Evolutionary conservation across 2,329 filamentous ascomycete species (phyloP).

Genomic region (Ilyonectria mors-panacis): DNA sequence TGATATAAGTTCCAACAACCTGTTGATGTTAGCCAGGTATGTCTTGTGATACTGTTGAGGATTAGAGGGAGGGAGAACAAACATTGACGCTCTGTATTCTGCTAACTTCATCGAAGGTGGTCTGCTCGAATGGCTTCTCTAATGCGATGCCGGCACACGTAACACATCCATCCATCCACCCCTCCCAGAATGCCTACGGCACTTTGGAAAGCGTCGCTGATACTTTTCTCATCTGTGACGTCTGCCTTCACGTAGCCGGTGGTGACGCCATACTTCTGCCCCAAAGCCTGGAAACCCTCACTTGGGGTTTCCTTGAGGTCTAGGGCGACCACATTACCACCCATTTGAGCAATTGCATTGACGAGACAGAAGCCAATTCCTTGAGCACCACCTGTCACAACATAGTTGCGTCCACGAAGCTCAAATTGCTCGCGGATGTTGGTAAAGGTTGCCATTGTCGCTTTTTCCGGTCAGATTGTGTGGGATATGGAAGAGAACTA

Average conservation of each 20-base stretch:
- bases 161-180: conserved; percentile 49
- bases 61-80: conserved; percentile 21
- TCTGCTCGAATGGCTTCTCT: conserved; percentile 61
- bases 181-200: conserved; percentile 44
- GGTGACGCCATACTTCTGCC: conserved; percentile 41
- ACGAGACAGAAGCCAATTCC: conserved; percentile 58
- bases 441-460: not conserved
- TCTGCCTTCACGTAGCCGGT: conserved; percentile 52
- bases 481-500: no score
- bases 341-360: conserved; percentile 57
- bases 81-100: conserved; percentile 60
- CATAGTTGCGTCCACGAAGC: conserved; percentile 53
- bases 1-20: conserved; percentile 60
- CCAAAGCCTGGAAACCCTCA: conserved; percentile 47
- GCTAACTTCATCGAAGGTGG: conserved; percentile 59
- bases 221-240: conserved; percentile 50
- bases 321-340: conserved; percentile 57
- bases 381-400: conserved; percentile 57
- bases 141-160: conserved; percentile 58
- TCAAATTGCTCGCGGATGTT: conserved; percentile 48
- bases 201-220: conserved; percentile 45
- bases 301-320: conserved; percentile 53
- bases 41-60: no score
- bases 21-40: conserved; percentile 29
- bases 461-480: no score